Evolutionary conservation across 768 basidiomycete genomes (phyloP).

Genomic region (Hortiboletus flavorubellus): DNA sequence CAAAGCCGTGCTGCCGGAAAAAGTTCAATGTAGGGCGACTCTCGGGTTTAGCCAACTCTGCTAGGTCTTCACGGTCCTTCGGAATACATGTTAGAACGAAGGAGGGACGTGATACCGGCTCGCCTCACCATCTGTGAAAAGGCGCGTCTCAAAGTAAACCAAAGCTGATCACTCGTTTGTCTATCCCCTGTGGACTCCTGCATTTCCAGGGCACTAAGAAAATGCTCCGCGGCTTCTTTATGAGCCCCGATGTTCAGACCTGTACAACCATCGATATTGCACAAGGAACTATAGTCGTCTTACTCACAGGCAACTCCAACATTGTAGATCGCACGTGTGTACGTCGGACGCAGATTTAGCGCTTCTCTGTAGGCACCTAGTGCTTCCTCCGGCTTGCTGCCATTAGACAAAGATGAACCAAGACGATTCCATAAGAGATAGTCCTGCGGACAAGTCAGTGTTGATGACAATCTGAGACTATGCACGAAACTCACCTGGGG

Average conservation of each 20-base stretch:
- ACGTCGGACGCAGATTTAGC: slow-evolving; percentile 85
- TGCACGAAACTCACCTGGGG: slow-evolving; percentile 52
- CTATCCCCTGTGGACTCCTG: slow-evolving; percentile 65
- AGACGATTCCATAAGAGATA: slow-evolving; percentile 95
- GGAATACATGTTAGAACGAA: not conserved
- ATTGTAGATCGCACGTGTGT: slow-evolving; percentile 96
- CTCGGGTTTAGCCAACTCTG: slow-evolving; percentile 64
- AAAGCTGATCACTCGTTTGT: slow-evolving; percentile 80
- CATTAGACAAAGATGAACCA: slow-evolving; percentile 93
- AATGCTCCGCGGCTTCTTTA: slow-evolving; percentile 95
- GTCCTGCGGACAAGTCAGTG: slow-evolving; percentile 47
- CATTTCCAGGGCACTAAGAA: slow-evolving; percentile 77
- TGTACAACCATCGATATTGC: slow-evolving; percentile 30
- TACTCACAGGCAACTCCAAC: slow-evolving; percentile 94
- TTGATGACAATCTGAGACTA: not conserved
- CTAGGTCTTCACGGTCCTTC: slow-evolving; percentile 80
- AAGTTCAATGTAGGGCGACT: slow-evolving; percentile 59
- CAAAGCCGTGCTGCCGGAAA: slow-evolving; percentile 85
- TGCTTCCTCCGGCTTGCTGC: slow-evolving; percentile 91
- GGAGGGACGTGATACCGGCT: not conserved
- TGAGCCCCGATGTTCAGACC: slow-evolving; percentile 95
- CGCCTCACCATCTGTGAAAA: slow-evolving; percentile 70
- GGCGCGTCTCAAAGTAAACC: slow-evolving; percentile 84
- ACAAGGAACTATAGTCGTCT: not conserved
- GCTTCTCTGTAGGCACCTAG: slow-evolving; percentile 88